These are phyloP conservation scores for Thelephora aurantiotincta DNA, from an alignment of 768 basidiomycete species.

Conservation along the genomic window DNA sequence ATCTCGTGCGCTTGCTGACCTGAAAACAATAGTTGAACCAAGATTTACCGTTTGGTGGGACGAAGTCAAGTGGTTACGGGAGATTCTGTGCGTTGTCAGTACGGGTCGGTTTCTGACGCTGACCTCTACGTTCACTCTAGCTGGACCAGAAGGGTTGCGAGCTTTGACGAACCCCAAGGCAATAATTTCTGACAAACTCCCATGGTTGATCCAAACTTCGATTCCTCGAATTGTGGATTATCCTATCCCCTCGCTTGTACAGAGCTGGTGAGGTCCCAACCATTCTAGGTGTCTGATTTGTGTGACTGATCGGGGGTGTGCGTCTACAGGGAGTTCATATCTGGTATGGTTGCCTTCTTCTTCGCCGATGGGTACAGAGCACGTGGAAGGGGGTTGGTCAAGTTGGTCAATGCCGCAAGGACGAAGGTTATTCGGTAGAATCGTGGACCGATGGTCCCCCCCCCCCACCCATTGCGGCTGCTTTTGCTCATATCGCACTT, in stretches of 20 bases:
- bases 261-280: constrained; percentile 50
- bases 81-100: constrained; percentile 54
- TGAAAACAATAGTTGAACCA: constrained; percentile 38
- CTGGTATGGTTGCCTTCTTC: constrained; percentile 30
- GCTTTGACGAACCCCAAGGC: constrained; percentile 81
- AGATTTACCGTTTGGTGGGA: constrained; percentile 91
- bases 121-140: constrained; percentile 23
- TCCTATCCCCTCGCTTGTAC: constrained; percentile 56
- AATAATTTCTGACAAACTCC: constrained; percentile 77
- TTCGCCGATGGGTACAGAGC: constrained; percentile 35
- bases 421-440: constrained; percentile 8
- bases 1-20: constrained; percentile 5
- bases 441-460: too few species aligned
- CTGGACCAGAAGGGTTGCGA: constrained; percentile 87
- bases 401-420: constrained; percentile 24
- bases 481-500: too few species aligned
- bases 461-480: too few species aligned
- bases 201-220: constrained; percentile 64
- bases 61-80: constrained; percentile 84
- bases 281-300: background rate
- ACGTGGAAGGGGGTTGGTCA: constrained; percentile 25
- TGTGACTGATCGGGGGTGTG: background rate
- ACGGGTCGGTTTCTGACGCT: constrained; percentile 1
- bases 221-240: constrained; percentile 85
- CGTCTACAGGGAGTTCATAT: constrained; percentile 31